These are phyloP conservation scores for Tritrichomonas musculus DNA, from an alignment of 208 protist species.

Conservation along the genomic window DNA sequence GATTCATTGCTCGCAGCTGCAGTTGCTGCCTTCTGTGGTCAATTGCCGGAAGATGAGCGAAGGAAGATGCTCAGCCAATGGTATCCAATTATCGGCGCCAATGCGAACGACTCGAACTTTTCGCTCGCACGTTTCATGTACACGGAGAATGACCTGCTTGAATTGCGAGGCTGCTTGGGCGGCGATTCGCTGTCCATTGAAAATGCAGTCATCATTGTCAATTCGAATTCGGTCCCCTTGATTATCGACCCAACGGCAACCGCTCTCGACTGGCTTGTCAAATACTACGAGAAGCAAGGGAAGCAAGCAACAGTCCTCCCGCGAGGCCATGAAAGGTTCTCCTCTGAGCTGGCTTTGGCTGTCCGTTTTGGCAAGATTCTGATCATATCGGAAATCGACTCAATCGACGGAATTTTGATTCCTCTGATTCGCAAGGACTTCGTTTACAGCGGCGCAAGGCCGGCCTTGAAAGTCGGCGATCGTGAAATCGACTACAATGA, in stretches of 20 bases:
- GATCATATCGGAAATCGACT: constrained; percentile 83
- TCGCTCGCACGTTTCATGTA: constrained; percentile 77
- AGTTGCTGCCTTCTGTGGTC: constrained; percentile 79
- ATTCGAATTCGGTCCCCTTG: constrained; percentile 65
- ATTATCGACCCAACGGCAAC: constrained; percentile 86
- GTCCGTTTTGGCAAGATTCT: constrained; percentile 94
- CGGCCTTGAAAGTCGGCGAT: constrained; percentile 84
- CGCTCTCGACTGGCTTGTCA: constrained; percentile 72
- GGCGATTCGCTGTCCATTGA: constrained; percentile 75
- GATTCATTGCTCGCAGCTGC: constrained; percentile 48
- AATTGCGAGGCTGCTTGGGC: constrained; percentile 83
- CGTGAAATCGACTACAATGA: constrained; percentile 87
- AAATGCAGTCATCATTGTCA: constrained; percentile 87
- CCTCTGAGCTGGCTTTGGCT: constrained; percentile 82
- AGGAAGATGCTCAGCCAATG: constrained; percentile 57
- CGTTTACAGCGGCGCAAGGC: constrained; percentile 70
- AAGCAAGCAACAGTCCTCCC: constrained; percentile 68
- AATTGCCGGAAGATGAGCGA: constrained; percentile 40
- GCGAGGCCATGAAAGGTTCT: constrained; percentile 76
- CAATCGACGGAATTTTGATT: constrained; percentile 84
- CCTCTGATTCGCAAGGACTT: constrained; percentile 81
- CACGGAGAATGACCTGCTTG: constrained; percentile 79
- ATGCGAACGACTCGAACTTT: constrained; percentile 63
- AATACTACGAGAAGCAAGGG: neutral
- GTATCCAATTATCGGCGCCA: constrained; percentile 54